Evolutionary conservation across 148 eudicot genomes (phyloP).

Genomic region (Limonium bicolor): DNA sequence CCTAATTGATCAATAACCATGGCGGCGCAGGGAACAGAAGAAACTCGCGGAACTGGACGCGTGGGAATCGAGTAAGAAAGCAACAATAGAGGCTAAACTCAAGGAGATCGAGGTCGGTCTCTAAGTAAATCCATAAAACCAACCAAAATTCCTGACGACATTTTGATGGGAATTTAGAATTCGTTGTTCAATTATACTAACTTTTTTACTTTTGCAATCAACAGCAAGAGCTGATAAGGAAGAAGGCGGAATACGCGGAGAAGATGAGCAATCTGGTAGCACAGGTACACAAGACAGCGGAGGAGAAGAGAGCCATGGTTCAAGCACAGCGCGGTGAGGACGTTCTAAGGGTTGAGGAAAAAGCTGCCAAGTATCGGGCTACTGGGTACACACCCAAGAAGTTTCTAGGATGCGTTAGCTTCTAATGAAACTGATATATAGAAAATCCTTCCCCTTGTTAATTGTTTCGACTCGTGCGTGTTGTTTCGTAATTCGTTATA

Average conservation of each 20-base stretch:
- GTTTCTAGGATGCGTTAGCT: constrained; percentile 17
- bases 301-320: constrained; percentile 42
- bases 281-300: constrained; percentile 35
- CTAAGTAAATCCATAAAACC: too few relatives aligned
- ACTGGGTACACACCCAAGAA: constrained; percentile 18
- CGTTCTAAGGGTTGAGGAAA: constrained; percentile 11
- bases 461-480: too few relatives aligned
- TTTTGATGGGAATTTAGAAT: background rate
- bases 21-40: constrained; percentile 71
- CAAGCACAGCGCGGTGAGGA: constrained; percentile 42
- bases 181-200: background rate
- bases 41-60: constrained; percentile 36
- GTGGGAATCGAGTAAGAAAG: constrained; percentile 72
- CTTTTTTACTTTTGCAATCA: background rate
- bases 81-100: constrained; percentile 43
- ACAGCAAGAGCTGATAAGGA: constrained; percentile 65
- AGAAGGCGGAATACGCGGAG: constrained; percentile 62
- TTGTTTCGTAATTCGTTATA: too few relatives aligned
- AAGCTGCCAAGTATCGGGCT: constrained; percentile 29
- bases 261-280: constrained; percentile 56
- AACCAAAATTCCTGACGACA: background rate
- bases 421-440: background rate
- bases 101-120: constrained; percentile 39
- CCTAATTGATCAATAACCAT: background rate
- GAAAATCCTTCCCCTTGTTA: too few relatives aligned